A percentile compares a stretch with the other conserved stretches of the same genome.
Evolutionary conservation across 805 yeast species (phyloP).

Genomic region (Cyberlindnera japonica): DNA sequence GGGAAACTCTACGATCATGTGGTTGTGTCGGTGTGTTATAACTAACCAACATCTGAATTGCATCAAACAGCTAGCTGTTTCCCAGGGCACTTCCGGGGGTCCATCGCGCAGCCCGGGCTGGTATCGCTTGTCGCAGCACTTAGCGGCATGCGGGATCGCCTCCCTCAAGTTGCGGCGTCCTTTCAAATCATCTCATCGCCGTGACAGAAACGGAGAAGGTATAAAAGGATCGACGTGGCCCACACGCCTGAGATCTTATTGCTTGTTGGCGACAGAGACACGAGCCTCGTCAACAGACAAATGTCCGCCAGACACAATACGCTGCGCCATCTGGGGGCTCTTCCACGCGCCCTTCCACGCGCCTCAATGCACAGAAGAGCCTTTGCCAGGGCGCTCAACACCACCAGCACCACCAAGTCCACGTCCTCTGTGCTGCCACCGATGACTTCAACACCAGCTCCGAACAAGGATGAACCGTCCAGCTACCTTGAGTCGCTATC

Average conservation of each 20-base stretch:
- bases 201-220: no score
- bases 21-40: neutral
- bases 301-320: neutral
- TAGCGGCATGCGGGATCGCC: neutral
- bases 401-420: conserved; percentile 15
- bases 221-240: no score
- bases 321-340: neutral
- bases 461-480: conserved; percentile 9
- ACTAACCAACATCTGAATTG: neutral
- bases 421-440: conserved; percentile 3
- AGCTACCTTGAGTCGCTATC: conserved; percentile 51
- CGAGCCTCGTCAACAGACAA: no score
- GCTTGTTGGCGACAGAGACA: no score
- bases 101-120: no score
- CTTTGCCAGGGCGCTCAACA: conserved; percentile 19
- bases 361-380: neutral
- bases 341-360: neutral
- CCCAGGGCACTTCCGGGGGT: no score
- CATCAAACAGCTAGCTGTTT: neutral
- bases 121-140: neutral
- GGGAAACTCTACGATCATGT: no score
- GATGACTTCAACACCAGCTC: conserved; percentile 1
- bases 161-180: neutral
- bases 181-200: neutral
- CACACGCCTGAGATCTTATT: no score